phyloP scores from a whole-genome alignment of 2,329 filamentous ascomycete species.

The Arthrinium phaeospermum region DNA sequence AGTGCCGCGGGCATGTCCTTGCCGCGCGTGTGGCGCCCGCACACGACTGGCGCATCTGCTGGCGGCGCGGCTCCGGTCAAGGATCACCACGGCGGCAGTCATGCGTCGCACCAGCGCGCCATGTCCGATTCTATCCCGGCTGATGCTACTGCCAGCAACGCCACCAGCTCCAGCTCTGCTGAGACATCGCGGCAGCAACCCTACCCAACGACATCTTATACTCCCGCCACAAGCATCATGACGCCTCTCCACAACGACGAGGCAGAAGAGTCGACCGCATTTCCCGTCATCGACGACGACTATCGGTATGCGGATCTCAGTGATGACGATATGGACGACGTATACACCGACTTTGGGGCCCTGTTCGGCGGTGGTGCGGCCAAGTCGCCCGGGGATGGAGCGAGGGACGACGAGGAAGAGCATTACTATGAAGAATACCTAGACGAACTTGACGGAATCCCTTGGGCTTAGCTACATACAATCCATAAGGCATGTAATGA shows the following conservation, averaged over 20 bases:
- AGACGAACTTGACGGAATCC: constrained; percentile 61
- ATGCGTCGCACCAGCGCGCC: neutral
- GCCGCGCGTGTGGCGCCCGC: constrained; percentile 34
- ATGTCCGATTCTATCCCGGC: neutral
- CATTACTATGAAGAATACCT: constrained; percentile 60
- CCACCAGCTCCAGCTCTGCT: neutral
- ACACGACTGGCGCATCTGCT: constrained; percentile 31
- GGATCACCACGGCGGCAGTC: neutral
- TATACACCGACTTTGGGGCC: constrained; percentile 61
- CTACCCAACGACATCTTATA: neutral
- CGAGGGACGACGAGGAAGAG: constrained; percentile 37
- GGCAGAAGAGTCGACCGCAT: constrained; percentile 53
- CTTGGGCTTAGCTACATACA: constrained; percentile 41
- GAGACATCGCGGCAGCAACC: neutral
- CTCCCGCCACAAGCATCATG: constrained; percentile 17
- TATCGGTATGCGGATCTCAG: constrained; percentile 46
- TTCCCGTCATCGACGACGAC: constrained; percentile 53
- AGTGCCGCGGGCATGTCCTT: constrained; percentile 26
- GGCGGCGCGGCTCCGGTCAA: neutral
- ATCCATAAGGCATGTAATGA: neutral
- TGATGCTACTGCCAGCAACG: neutral
- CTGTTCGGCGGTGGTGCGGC: constrained; percentile 48
- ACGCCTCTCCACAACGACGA: constrained; percentile 36
- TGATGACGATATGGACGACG: constrained; percentile 54
- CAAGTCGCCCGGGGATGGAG: constrained; percentile 30